These are phyloP conservation scores for Xerophyta viscosa DNA, from an alignment of 106 monocot genomes.

Conservation along the genomic window DNA sequence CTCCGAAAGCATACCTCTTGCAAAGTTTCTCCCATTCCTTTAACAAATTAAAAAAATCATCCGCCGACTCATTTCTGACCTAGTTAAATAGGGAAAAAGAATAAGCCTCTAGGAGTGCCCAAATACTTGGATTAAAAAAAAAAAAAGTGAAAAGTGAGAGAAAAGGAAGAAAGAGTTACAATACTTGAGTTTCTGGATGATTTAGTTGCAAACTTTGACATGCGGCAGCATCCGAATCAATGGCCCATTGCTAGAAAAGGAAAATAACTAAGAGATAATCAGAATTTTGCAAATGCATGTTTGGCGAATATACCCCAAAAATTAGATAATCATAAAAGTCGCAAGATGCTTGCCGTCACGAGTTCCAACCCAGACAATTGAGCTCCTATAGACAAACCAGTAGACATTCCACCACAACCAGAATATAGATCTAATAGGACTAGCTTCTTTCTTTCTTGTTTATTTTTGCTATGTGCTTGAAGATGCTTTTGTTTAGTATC, in stretches of 20 bases:
- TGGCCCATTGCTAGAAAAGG: conserved; percentile 68
- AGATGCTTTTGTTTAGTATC: too few species aligned
- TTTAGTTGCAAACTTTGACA: conserved; percentile 66
- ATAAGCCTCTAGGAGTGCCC: too few species aligned
- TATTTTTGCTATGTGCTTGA: background rate
- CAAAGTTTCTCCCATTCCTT: conserved; percentile 82
- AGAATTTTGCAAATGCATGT: too few species aligned
- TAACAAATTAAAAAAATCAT: conserved; percentile 66
- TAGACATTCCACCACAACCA: conserved; percentile 98
- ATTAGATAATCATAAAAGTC: background rate
- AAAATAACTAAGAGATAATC: too few species aligned
- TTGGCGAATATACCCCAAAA: too few species aligned
- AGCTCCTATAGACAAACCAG: conserved; percentile 78
- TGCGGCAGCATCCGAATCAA: conserved; percentile 65
- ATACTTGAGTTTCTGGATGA: conserved; percentile 77
- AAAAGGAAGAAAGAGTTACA: conserved; percentile 4
- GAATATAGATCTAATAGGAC: conserved; percentile 77
- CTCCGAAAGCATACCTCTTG: conserved; percentile 21
- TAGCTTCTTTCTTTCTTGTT: conserved; percentile 30
- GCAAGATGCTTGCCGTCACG: conserved; percentile 46
- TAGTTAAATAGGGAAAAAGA: conserved; percentile 17
- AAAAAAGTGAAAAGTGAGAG: background rate
- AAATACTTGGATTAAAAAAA: background rate
- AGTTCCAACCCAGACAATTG: conserved; percentile 52
- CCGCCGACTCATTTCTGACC: conserved; percentile 72